Conservation (phyloP, 176 grass and related monocot species). For the Metroxylon sagu region DNA sequence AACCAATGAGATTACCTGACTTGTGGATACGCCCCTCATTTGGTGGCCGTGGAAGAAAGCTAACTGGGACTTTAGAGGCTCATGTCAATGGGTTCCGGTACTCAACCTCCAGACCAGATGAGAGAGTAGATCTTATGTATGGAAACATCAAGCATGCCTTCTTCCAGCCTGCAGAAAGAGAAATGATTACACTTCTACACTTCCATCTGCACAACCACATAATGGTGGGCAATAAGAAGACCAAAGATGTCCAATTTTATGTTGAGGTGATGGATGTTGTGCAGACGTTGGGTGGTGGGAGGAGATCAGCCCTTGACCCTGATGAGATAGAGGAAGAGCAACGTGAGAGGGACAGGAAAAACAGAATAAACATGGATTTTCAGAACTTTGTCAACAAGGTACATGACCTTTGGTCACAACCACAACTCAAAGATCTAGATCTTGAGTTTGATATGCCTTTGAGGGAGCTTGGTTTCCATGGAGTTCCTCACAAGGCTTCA, state of each 20-base stretch:
- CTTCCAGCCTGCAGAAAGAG: slow-evolving; percentile 81
- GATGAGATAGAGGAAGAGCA: slow-evolving; percentile 96
- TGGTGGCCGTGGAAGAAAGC: slow-evolving; percentile 69
- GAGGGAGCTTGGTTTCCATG: slow-evolving; percentile 81
- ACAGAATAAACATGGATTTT: slow-evolving; percentile 73
- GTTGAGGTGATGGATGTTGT: slow-evolving; percentile 99
- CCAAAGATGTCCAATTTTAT: slow-evolving; percentile 90
- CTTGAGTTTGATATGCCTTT: slow-evolving; percentile 74
- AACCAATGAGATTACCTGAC: slow-evolving; percentile 55
- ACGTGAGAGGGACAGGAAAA: slow-evolving; percentile 76
- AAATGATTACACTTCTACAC: slow-evolving; percentile 89
- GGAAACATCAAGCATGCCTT: slow-evolving; percentile 94
- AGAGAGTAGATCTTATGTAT: slow-evolving; percentile 79
- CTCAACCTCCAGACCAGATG: slow-evolving; percentile 58
- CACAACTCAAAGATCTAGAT: slow-evolving; percentile 56
- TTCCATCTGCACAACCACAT: slow-evolving; percentile 89
- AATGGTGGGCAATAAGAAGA: slow-evolving; percentile 91
- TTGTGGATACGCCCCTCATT: slow-evolving; percentile 80
- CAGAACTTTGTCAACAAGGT: slow-evolving; percentile 86
- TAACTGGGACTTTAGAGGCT: slow-evolving; percentile 58
- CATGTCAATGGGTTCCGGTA: slow-evolving; percentile 91
- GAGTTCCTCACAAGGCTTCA: slow-evolving; percentile 70
- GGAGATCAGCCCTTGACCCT: slow-evolving; percentile 67
- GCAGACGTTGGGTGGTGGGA: slow-evolving; percentile 49
- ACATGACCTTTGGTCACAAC: slow-evolving; percentile 63